Evolutionary conservation across 2,329 filamentous ascomycete genomes (phyloP).

Genomic region (Claviceps spartinae): DNA sequence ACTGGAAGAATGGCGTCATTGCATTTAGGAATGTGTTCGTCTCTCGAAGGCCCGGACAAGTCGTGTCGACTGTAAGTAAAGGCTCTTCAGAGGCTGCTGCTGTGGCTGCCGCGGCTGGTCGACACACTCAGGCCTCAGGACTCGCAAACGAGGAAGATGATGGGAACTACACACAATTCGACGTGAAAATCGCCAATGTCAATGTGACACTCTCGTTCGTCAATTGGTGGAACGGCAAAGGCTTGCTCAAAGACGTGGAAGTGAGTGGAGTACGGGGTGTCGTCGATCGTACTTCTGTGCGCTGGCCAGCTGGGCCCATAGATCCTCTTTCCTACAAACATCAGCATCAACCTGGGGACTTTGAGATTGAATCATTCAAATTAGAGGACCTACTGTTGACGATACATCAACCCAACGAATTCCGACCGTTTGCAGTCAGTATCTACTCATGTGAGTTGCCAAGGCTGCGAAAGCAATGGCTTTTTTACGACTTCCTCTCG

Average conservation of each 20-base stretch:
- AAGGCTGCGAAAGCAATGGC: conserved; percentile 84
- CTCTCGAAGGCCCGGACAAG: conserved; percentile 75
- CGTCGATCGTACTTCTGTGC: conserved; percentile 74
- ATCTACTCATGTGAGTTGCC: conserved; percentile 94
- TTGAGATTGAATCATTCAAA: conserved; percentile 94
- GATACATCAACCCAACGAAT: conserved; percentile 76
- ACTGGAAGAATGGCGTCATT: conserved; percentile 90
- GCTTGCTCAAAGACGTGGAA: conserved; percentile 79
- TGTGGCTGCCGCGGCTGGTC: conserved; percentile 65
- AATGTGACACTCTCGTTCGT: conserved; percentile 93
- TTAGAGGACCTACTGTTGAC: conserved; percentile 88
- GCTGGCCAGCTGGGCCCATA: conserved; percentile 47
- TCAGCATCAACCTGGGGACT: conserved; percentile 80
- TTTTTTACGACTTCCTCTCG: conserved; percentile 94
- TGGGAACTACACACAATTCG: conserved; percentile 95
- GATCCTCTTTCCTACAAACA: conserved; percentile 83
- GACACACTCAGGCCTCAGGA: conserved; percentile 28
- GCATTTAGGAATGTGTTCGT: conserved; percentile 95
- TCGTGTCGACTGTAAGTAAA: conserved; percentile 73
- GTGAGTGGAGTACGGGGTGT: conserved; percentile 88
- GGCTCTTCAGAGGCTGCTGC: conserved; percentile 82
- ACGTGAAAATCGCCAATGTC: conserved; percentile 85
- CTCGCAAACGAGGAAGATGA: conserved; percentile 48
- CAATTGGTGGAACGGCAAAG: conserved; percentile 99
- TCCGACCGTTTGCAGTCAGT: conserved; percentile 90